phyloP scores from a whole-genome alignment of 495 filamentous ascomycete species.

The Hypoxylon subgilvum region DNA sequence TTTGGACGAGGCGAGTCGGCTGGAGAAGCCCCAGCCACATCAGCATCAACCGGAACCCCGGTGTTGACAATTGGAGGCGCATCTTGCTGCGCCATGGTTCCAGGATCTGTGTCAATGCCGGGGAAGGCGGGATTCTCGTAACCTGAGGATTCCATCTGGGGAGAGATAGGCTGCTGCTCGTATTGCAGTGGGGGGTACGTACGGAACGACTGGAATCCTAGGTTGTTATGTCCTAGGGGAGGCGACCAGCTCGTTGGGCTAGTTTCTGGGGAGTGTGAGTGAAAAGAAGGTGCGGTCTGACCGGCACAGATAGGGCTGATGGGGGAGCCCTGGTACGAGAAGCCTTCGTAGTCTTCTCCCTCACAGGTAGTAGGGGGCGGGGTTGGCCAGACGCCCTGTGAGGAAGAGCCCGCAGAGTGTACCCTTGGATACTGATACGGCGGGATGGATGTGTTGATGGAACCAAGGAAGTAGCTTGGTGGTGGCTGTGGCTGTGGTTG shows the following conservation, averaged over 20 bases:
- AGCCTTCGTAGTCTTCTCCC: slow-evolving; percentile 26
- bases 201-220: no score
- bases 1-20: no score
- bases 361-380: slow-evolving; percentile 34
- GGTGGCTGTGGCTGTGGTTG: slow-evolving; percentile 11
- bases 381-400: slow-evolving; percentile 26
- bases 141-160: slow-evolving; percentile 2
- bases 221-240: no score
- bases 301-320: not conserved
- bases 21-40: no score
- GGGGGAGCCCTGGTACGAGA: slow-evolving; percentile 31
- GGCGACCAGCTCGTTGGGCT: slow-evolving; percentile 28
- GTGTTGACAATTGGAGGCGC: no score
- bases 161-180: slow-evolving; percentile 10
- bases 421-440: slow-evolving; percentile 6
- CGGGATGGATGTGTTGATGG: slow-evolving; percentile 24
- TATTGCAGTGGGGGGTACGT: slow-evolving; percentile 1
- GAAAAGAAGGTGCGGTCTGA: not conserved
- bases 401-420: slow-evolving; percentile 13
- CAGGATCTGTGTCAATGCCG: not conserved
- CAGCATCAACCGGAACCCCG: no score
- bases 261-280: not conserved
- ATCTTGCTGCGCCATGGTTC: slow-evolving; percentile 11
- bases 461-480: not conserved
- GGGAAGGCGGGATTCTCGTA: slow-evolving; percentile 4